Base-by-base conservation (phyloP, 2,329 filamentous ascomycete genomes). In the Chrysoporthe puriensis region DNA sequence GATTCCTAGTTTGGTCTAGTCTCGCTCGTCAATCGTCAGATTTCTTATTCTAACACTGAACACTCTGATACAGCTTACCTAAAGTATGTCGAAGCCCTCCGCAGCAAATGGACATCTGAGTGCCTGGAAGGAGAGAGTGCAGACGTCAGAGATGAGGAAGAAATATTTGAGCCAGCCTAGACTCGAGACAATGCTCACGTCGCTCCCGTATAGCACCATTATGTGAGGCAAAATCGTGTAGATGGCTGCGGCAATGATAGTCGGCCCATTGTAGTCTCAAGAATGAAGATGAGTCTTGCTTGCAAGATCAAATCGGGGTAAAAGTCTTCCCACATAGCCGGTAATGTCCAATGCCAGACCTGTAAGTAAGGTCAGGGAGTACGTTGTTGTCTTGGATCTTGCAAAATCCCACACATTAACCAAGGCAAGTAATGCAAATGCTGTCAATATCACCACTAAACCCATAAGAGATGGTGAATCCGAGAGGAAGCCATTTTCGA, bases 181-280 rank as follows among this genome's bases (percentile, higher is more conserved):
- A 70, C 76, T 62, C 4, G 73, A 69, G 1, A 79, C 71, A 2
- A 78, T 74, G 18, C 77, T 78, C 21, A 81, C 78, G 7, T 79
- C 76, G 8, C 80, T 77, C 26, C 84, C 84, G 68, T 85, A 85
- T 4, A 85, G 72, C 8, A 77, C 74, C 46, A 86, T 74, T 32
- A 85, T 74, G 57, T 82, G 82, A 2, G 84, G 83, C 21, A 85
- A 73, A 8, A 82, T 72, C 32, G 80, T 73, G 64, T 82, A 84
- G 40, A 84, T 74, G 36, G 83, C 79, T 13, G 77, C 76, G 13
- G 78, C 79, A 69, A 85, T 78, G 50, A 84, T 75, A 2, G 80
- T 81, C 18, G 84, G 82, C 1, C 84, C 46, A 84, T 73, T 26
- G 82, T 74, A 1, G 82, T 84, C 21, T 84, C 84, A 14, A 84